phyloP scores from a whole-genome alignment of 495 filamentous ascomycete species.

The Parathielavia appendiculata region DNA sequence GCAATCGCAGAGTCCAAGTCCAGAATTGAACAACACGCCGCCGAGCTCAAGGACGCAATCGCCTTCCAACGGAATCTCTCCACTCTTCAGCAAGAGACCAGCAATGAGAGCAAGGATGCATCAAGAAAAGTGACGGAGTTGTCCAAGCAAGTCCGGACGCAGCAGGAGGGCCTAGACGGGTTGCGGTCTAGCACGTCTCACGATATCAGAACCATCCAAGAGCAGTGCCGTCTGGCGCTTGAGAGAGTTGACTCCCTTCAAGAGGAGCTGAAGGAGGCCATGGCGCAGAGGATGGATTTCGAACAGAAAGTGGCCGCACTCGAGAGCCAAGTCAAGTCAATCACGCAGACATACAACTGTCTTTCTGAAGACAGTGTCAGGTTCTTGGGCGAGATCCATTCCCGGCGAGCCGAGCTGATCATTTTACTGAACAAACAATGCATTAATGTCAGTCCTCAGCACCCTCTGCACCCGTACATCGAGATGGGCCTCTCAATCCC shows the following conservation, averaged over 20 bases:
- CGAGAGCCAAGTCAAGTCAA: conserved; percentile 3
- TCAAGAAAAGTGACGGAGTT: conserved; percentile 9
- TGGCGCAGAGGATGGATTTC: conserved; percentile 13
- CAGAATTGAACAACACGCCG: conserved; percentile 14
- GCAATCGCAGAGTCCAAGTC: conserved; percentile 18
- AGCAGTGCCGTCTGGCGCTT: conserved; percentile 15
- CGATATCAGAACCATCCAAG: conserved; percentile 14
- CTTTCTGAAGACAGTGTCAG: conserved; percentile 7
- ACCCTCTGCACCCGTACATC: not conserved
- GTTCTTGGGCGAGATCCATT: conserved; percentile 14
- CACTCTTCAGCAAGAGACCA: conserved; percentile 15
- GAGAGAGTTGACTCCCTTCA: conserved; percentile 19
- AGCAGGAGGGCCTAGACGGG: conserved; percentile 14
- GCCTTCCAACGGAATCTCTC: conserved; percentile 13
- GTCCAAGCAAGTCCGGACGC: conserved; percentile 4
- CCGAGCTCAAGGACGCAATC: conserved; percentile 8
- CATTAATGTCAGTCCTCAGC: not conserved
- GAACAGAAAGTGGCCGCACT: conserved; percentile 18
- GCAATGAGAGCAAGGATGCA: conserved; percentile 10
- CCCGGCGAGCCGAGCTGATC: conserved; percentile 18
- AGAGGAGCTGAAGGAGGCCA: conserved; percentile 19
- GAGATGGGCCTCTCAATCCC: not conserved
- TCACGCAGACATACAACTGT: not conserved
- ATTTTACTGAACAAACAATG: conserved; percentile 11
- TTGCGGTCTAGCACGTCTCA: conserved; percentile 2